Evolutionary conservation across 2,329 filamentous ascomycete genomes (phyloP), one percentile per base, ranked within the genome.

Genomic region (Ceratocystis albifundus): DNA sequence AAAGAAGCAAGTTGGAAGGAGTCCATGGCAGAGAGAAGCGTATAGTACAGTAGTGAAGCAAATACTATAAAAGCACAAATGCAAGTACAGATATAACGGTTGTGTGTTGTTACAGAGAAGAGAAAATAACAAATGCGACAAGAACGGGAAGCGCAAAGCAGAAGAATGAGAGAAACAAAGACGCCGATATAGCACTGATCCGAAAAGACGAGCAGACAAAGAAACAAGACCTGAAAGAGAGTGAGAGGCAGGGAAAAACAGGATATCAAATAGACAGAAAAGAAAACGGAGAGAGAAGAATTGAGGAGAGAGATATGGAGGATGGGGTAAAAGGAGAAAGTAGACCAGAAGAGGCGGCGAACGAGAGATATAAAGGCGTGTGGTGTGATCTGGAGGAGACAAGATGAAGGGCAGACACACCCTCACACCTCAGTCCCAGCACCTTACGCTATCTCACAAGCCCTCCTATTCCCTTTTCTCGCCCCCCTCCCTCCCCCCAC

Each of bases 181-280:
- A 62, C 48, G 28, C 59, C 30, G 17, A 45, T 41, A 36, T 61
- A 7, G 25, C 28, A 48, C 53, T n/a, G 55, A 62, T 36, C 46
- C 22, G 36, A 53, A 45, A 28, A 28, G 53, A 28, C 15, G 45
- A 63, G 57, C 20, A 32, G 62, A 44, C 28, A 55, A 25, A 57
- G 15, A 59, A 67, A 32, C 20, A 50, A 28, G 28, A 55, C 62
- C 17, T 17, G 5, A 50, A 50, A 4, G 17, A n/a, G 20, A 50
- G 17, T 6, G 8, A 50, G 32, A 36, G 32, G 8, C 32, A 36
- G 32, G 32, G 8, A 15, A 55, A 55, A 55, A 66, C 36, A 46
- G 44, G 57, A 53, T 59, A 57, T 36, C 50, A 65, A 55, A 45
- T 7, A 65, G 30, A 30, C 28, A 41, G 50, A 22, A 50, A 12